Evolutionary conservation across 495 filamentous ascomycete species (phyloP).

Genomic region (Lasiosphaeria miniovina): DNA sequence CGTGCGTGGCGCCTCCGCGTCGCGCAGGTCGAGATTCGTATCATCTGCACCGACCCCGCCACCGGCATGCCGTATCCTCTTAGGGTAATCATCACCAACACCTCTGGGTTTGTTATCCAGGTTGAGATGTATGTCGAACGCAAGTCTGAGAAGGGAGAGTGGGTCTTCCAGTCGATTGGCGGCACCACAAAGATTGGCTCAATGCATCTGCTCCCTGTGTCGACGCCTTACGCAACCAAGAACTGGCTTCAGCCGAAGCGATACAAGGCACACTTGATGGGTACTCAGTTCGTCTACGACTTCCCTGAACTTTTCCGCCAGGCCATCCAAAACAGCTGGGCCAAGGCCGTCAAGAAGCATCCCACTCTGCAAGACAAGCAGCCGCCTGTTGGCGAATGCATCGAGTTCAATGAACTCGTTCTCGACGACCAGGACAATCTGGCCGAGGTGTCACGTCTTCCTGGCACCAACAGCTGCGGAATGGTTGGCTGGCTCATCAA

Average conservation of each 20-base stretch:
- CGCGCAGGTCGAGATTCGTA: conserved; percentile 96
- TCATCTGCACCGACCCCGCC: conserved; percentile 85
- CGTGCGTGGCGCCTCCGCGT: conserved; percentile 95
- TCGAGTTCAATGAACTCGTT: conserved; percentile 91
- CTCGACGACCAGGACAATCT: conserved; percentile 91
- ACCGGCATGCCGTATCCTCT: conserved; percentile 88
- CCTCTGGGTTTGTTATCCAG: conserved; percentile 97
- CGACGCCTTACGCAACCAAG: conserved; percentile 93
- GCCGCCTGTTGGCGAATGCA: conserved; percentile 83
- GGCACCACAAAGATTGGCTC: conserved; percentile 91
- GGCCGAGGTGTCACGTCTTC: conserved; percentile 87
- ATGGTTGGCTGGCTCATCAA: conserved; percentile 99
- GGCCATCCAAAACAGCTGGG: conserved; percentile 95
- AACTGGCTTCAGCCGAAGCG: conserved; percentile 98
- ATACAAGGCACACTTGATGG: conserved; percentile 99
- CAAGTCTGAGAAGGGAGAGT: conserved; percentile 94
- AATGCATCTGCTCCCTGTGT: conserved; percentile 89
- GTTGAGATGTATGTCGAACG: conserved; percentile 96
- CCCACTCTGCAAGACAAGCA: conserved; percentile 73
- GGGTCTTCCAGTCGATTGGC: conserved; percentile 97
- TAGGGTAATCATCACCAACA: conserved; percentile 96
- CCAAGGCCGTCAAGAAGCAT: conserved; percentile 65
- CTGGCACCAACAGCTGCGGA: conserved; percentile 90
- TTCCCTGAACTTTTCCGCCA: conserved; percentile 99
- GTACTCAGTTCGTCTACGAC: conserved; percentile 98